Evolutionary conservation across 192 early-diverging fungal genomes (phyloP), one percentile per base, ranked within the genome.

Genomic region (Rhizophagus clarus): DNA sequence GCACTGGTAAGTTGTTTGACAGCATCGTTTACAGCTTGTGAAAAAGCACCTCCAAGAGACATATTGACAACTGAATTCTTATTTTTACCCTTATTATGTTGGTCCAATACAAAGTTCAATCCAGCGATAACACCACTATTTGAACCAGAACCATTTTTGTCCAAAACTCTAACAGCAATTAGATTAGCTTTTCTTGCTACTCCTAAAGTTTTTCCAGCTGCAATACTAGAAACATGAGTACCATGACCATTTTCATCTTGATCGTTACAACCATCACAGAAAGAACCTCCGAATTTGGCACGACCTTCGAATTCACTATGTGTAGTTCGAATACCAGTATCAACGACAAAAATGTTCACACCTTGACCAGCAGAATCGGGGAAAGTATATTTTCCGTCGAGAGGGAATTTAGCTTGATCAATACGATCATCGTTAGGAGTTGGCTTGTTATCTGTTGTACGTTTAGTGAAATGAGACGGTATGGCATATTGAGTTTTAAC

Each of bases 291-390:
- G 91, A 94, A 95, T 63, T 79, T 78, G 60, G 98, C 98, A 79
- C 98, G 93, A 71, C 95, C 95, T 68, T 94, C 91, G 83, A 99
- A 98, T 77, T 99, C 97, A 15, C 90, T 88, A 79, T 98, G 97
- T 4, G 89, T 83, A 71, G 92, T 84, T 79, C 90, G 89, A 74
- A 97, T 90, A 72, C 98, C 98, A 63, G 98, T 98, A 88, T 86
- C 85, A 42, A 86, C 79, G 2, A 86, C 31, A 51, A 82, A 86
- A 56, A 86, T 80, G 32, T 80, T 82, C 9, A 81, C 82, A 67
- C 79, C 82, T 32, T 80, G 11, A 17, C 85, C 85, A 24, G 82
- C 81, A 12, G 72, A 79, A 9, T 88, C 83, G 77, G 93, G 85
- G 85, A 96, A 94, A 4, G 81, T 73, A 76, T 96, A 98, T 84